phyloP scores from a whole-genome alignment of 345 rosid genomes.

The Citrus maxima region DNA sequence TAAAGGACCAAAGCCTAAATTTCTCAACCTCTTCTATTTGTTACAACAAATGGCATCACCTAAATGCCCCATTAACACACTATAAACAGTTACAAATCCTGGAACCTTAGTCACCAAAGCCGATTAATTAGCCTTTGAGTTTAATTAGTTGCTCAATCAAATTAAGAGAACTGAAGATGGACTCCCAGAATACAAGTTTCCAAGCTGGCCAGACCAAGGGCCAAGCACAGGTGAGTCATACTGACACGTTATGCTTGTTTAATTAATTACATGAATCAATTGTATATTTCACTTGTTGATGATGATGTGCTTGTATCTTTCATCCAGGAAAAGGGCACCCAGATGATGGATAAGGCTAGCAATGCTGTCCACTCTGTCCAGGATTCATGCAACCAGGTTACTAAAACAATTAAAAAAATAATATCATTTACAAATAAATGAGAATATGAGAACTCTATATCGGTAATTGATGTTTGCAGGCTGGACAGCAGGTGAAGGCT shows the following conservation, averaged over 20 bases:
- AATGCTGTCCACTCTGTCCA: conserved; percentile 17
- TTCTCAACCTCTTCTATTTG: neutral
- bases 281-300: too few relatives aligned
- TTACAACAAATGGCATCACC: neutral
- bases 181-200: conserved; percentile 8
- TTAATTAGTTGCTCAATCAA: neutral
- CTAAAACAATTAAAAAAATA: neutral
- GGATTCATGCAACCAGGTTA: conserved; percentile 25
- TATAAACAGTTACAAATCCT: neutral
- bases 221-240: conserved; percentile 13
- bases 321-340: conserved; percentile 28
- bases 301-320: too few relatives aligned
- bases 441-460: too few relatives aligned
- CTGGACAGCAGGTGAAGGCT: conserved; percentile 29
- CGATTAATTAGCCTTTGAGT: neutral
- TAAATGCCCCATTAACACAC: neutral
- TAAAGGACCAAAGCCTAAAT: neutral
- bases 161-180: neutral
- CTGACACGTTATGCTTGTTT: neutral
- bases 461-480: conserved; percentile 8
- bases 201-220: conserved; percentile 32
- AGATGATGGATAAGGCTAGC: conserved; percentile 18
- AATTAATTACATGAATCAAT: too few relatives aligned
- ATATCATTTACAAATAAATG: too few relatives aligned
- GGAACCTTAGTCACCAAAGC: neutral